Evolutionary conservation across 305 asterid species (phyloP).

Genomic region (Euphrasia arctica): DNA sequence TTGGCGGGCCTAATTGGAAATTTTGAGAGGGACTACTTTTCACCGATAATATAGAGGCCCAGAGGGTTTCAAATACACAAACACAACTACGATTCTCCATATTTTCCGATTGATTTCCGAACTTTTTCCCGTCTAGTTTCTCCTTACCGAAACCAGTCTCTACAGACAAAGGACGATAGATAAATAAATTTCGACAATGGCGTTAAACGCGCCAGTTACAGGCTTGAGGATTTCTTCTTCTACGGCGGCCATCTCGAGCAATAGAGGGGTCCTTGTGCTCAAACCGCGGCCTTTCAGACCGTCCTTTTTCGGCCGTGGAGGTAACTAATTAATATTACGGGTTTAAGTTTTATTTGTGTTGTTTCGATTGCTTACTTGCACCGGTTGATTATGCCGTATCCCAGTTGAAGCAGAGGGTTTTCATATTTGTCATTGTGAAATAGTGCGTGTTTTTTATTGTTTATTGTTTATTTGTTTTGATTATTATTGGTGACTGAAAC

Average conservation of each 20-base stretch:
- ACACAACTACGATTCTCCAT: too few relatives aligned
- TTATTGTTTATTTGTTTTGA: neutral
- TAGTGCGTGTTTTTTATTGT: neutral
- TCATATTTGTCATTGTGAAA: neutral
- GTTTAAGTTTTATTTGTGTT: conserved; percentile 18
- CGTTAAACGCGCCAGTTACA: conserved; percentile 45
- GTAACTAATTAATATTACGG: conserved; percentile 31
- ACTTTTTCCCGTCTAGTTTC: neutral
- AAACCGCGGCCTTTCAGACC: conserved; percentile 37
- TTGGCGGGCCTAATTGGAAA: too few relatives aligned
- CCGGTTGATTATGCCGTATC: conserved; percentile 12
- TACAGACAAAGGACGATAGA: neutral
- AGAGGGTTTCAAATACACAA: too few relatives aligned
- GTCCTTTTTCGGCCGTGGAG: conserved; percentile 57
- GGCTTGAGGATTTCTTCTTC: conserved; percentile 51
- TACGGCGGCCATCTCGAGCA: conserved; percentile 38
- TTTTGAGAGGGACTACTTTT: too few relatives aligned
- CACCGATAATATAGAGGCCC: too few relatives aligned
- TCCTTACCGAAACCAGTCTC: neutral
- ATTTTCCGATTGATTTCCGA: too few relatives aligned
- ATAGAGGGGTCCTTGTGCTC: conserved; percentile 34
- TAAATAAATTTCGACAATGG: conserved; percentile 32
- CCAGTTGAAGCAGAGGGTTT: neutral
- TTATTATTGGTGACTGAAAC: conserved; percentile 21
- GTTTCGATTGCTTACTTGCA: conserved; percentile 1